These are phyloP conservation scores for Phytophthora rubi DNA, from an alignment of 352 stramenopile genomes.

Conservation along the genomic window DNA sequence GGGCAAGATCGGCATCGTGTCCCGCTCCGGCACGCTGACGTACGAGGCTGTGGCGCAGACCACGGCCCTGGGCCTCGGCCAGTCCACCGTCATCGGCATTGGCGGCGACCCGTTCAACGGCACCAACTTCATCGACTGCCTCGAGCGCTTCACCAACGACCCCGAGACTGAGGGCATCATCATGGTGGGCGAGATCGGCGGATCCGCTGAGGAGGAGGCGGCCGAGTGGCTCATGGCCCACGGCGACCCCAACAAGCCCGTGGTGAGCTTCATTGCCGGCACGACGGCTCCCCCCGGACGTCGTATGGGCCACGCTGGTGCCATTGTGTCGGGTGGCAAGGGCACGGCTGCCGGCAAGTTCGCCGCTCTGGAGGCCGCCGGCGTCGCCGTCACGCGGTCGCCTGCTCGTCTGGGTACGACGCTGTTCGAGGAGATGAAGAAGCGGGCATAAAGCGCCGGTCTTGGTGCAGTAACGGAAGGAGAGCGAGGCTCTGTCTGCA, in stretches of 20 bases:
- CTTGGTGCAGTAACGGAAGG: constrained; percentile 15
- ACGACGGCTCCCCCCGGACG: constrained; percentile 98
- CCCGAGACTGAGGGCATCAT: constrained; percentile 99
- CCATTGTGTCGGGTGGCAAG: constrained; percentile 99
- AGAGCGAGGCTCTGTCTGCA: constrained; percentile 10
- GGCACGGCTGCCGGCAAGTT: constrained; percentile 98
- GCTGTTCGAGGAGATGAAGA: constrained; percentile 97
- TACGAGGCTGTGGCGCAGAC: constrained; percentile 99
- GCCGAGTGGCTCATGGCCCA: constrained; percentile 98
- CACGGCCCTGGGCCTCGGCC: constrained; percentile 95
- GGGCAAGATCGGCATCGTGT: constrained; percentile 99
- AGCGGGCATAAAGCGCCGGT: constrained; percentile 49
- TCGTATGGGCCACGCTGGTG: constrained; percentile 99
- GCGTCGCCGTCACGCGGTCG: constrained; percentile 96
- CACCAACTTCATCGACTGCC: constrained; percentile 99
- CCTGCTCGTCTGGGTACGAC: constrained; percentile 96
- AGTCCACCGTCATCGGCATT: constrained; percentile 99
- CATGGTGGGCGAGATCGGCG: constrained; percentile 99
- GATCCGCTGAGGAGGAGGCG: constrained; percentile 97
- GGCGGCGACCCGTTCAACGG: constrained; percentile 99
- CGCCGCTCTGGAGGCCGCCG: constrained; percentile 93
- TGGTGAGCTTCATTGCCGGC: constrained; percentile 99
- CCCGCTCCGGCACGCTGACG: constrained; percentile 97
- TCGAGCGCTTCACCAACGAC: constrained; percentile 99
- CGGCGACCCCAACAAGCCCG: constrained; percentile 98